Evolutionary conservation across 2,329 filamentous ascomycete species (phyloP).

Genomic region (Phialophora macrospora): DNA sequence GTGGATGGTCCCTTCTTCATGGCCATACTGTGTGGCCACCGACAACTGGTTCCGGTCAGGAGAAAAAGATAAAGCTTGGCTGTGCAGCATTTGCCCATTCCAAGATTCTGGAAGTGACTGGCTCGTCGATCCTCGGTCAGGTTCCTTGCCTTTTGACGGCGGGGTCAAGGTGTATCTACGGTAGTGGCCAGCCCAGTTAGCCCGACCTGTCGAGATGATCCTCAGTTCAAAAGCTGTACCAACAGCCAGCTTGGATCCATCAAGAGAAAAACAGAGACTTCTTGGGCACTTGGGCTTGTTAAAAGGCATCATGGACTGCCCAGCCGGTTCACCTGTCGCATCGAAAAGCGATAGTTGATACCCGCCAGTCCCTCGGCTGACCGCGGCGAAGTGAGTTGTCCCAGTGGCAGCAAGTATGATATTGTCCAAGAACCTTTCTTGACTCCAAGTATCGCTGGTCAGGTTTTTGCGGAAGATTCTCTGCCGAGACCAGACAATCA

Average conservation of each 20-base stretch:
- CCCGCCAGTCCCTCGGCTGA: background rate
- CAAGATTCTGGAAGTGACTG: background rate
- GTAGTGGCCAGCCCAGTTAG: background rate
- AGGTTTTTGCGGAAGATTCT: slow-evolving; percentile 1
- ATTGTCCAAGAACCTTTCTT: slow-evolving; percentile 6
- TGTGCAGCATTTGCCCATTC: background rate
- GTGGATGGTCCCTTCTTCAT: slow-evolving; percentile 1
- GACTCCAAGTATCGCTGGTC: background rate
- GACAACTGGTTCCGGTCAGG: background rate
- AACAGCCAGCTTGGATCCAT: slow-evolving; percentile 13
- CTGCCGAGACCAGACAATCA: slow-evolving; percentile 14
- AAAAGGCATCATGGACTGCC: slow-evolving; percentile 6
- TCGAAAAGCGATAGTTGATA: slow-evolving; percentile 6
- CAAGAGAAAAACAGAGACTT: slow-evolving; percentile 5
- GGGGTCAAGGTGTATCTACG: slow-evolving; percentile 1
- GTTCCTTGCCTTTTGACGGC: background rate
- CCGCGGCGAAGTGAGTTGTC: slow-evolving; percentile 5
- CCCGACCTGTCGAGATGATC: background rate
- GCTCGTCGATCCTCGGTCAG: background rate
- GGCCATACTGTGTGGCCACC: slow-evolving; percentile 7
- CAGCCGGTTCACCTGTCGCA: background rate
- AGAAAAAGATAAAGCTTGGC: slow-evolving; percentile 3
- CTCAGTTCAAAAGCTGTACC: slow-evolving; percentile 4
- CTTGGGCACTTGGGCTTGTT: background rate
- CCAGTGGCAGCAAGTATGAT: slow-evolving; percentile 12